A percentile compares a stretch with the other conserved stretches of the same genome.
Evolutionary conservation across 192 early-diverging fungal species (phyloP).

Genomic region (Rhizoclosmatium globosum): DNA sequence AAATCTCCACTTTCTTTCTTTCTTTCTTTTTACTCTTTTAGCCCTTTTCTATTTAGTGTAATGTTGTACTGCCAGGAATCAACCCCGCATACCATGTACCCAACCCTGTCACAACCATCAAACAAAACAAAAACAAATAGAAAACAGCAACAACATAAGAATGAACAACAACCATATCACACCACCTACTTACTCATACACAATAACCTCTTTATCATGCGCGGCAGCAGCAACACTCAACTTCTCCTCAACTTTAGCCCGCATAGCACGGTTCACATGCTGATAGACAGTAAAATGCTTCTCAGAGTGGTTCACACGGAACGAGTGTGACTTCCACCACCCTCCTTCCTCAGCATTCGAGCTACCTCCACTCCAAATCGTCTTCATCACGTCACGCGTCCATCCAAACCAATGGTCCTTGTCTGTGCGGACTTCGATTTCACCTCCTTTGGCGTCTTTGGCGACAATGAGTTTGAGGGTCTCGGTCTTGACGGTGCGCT

Average conservation of each 20-base stretch:
- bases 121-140: neutral
- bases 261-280: neutral
- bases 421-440: constrained; percentile 18
- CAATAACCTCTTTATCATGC: too few relatives aligned
- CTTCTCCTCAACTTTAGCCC: neutral
- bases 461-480: constrained; percentile 30
- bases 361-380: neutral
- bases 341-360: neutral
- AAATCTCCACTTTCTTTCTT: too few relatives aligned
- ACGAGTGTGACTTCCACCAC: constrained; percentile 11
- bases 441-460: neutral
- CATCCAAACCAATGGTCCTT: constrained; percentile 16
- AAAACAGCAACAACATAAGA: neutral
- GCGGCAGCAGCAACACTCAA: neutral
- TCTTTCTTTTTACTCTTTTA: too few relatives aligned
- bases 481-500: neutral
- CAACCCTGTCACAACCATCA: neutral
- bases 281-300: neutral
- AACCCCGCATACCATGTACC: neutral
- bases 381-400: neutral
- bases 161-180: neutral
- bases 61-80: too few relatives aligned
- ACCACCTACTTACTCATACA: too few relatives aligned
- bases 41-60: too few relatives aligned
- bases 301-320: neutral